Percentiles rank a stretch among this genome's conserved stretches.
phyloP scores from a whole-genome alignment of 2,329 filamentous ascomycete genomes.

The Samsoniella hepiali region DNA sequence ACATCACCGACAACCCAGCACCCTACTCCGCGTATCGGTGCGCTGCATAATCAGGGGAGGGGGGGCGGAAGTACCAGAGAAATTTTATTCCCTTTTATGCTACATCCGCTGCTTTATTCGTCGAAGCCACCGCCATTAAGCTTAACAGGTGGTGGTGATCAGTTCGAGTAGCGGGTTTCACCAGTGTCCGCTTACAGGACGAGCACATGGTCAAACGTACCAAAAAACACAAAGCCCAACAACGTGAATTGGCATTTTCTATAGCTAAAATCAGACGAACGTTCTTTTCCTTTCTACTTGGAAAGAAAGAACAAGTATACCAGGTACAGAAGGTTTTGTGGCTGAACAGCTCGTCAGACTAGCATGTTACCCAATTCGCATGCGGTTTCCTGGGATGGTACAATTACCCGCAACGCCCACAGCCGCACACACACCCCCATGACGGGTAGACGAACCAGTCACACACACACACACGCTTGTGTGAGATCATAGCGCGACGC shows the following conservation, averaged over 20 bases:
- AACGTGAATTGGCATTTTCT: neutral
- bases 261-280: too few relatives aligned
- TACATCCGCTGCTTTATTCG: neutral
- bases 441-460: neutral
- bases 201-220: too few relatives aligned
- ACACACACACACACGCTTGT: neutral
- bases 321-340: neutral
- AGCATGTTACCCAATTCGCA: neutral
- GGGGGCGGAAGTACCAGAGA: neutral
- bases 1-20: neutral
- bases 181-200: neutral
- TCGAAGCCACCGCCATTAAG: neutral
- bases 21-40: neutral
- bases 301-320: too few relatives aligned
- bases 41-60: neutral
- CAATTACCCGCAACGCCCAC: neutral
- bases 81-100: neutral
- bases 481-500: neutral
- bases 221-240: too few relatives aligned
- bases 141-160: neutral
- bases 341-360: neutral
- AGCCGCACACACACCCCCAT: neutral
- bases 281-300: too few relatives aligned
- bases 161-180: neutral
- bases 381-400: neutral